Percentiles rank a stretch among this genome's conserved stretches.
Evolutionary conservation across 345 rosid genomes (phyloP).

Genomic region (Eucalyptus erythrocorys): DNA sequence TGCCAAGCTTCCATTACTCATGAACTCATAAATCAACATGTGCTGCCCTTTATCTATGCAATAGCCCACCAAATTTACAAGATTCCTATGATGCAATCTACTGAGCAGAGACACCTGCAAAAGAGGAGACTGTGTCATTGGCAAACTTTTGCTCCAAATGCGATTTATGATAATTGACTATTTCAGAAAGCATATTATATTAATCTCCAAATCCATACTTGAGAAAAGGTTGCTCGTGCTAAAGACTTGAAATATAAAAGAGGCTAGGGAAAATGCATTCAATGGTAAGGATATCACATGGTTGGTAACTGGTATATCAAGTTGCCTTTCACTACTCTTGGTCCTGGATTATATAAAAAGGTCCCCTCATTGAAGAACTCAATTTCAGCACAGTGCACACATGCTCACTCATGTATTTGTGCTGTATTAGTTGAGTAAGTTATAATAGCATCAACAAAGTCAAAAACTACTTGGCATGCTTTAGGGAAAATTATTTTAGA

Average conservation of each 20-base stretch:
- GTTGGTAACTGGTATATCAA: neutral
- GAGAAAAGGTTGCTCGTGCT: neutral
- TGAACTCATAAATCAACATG: conserved; percentile 87
- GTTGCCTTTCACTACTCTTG: neutral
- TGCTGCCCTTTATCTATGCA: conserved; percentile 73
- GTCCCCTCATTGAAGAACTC: neutral
- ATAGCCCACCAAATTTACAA: conserved; percentile 88
- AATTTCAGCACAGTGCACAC: neutral
- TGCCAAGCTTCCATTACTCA: conserved; percentile 93
- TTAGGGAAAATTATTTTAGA: neutral
- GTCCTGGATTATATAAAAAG: neutral
- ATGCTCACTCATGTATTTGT: neutral
- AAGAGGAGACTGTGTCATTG: neutral
- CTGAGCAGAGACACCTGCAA: conserved; percentile 77
- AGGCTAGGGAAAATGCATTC: neutral
- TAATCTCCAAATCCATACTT: neutral
- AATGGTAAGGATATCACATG: neutral
- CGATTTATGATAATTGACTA: neutral
- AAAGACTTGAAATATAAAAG: neutral
- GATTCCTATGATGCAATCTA: conserved; percentile 91
- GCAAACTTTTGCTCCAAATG: neutral
- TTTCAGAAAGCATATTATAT: neutral
- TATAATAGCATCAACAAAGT: neutral
- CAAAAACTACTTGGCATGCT: neutral
- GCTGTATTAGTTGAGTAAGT: neutral